Percentiles rank a stretch among this genome's conserved stretches.
phyloP scores from a whole-genome alignment of 2,329 filamentous ascomycete species.

The Sclerotinia spermophila region DNA sequence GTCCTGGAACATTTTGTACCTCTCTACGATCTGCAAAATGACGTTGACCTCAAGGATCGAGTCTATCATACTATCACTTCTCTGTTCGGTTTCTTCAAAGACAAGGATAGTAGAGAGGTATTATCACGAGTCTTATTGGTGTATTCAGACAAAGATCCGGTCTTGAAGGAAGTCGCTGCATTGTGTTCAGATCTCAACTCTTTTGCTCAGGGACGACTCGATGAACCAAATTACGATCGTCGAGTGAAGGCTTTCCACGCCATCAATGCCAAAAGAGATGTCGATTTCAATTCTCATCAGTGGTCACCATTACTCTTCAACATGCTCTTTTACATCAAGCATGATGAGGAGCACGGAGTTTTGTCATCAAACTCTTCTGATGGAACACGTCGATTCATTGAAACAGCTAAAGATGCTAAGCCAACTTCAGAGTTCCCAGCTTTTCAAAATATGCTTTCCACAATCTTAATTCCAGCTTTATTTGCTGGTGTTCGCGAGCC shows the following conservation, averaged over 20 bases:
- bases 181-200: conserved; percentile 81
- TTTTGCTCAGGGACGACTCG: conserved; percentile 65
- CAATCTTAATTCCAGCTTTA: conserved; percentile 69
- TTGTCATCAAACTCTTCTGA: conserved; percentile 76
- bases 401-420: conserved; percentile 51
- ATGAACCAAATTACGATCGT: conserved; percentile 83
- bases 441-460: conserved; percentile 57
- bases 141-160: conserved; percentile 61
- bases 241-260: conserved; percentile 72
- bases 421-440: conserved; percentile 43
- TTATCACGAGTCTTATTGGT: conserved; percentile 70
- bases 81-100: conserved; percentile 87
- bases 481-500: conserved; percentile 71
- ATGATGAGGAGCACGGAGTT: conserved; percentile 85
- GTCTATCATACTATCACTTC: conserved; percentile 74
- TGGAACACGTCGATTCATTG: conserved; percentile 72
- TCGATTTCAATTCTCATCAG: conserved; percentile 62
- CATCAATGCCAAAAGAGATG: conserved; percentile 62
- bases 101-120: conserved; percentile 69
- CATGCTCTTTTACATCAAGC: conserved; percentile 78
- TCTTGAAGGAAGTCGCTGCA: conserved; percentile 59
- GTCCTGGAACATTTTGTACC: conserved; percentile 80
- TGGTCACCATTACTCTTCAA: conserved; percentile 91
- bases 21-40: conserved; percentile 54
- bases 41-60: conserved; percentile 55